phyloP scores from a whole-genome alignment of 2,329 filamentous ascomycete species.

The Aspergillus amoenus region DNA sequence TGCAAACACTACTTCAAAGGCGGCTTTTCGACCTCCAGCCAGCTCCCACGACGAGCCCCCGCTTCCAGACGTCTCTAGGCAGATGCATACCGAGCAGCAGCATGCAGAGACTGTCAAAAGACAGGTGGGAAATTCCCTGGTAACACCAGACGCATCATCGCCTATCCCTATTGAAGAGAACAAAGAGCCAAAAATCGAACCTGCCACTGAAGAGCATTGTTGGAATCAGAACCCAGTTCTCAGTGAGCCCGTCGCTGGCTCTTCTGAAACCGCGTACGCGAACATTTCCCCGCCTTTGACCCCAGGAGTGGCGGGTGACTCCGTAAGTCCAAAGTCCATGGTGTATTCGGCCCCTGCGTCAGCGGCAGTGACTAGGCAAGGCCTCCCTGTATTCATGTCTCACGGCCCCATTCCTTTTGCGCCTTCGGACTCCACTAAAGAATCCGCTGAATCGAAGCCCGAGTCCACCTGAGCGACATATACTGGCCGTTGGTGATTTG shows the following conservation, averaged over 20 bases:
- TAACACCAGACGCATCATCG: slow-evolving; percentile 7
- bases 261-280: slow-evolving; percentile 5
- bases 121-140: neutral
- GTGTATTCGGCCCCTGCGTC: slow-evolving; percentile 31
- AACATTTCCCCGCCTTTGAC: slow-evolving; percentile 28
- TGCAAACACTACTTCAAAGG: slow-evolving; percentile 3
- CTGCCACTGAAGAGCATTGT: slow-evolving; percentile 4
- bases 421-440: slow-evolving; percentile 4
- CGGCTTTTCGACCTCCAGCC: slow-evolving; percentile 7
- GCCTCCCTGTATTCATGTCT: slow-evolving; percentile 52
- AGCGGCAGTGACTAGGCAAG: slow-evolving; percentile 37
- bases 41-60: neutral
- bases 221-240: neutral
- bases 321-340: slow-evolving; percentile 19
- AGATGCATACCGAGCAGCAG: neutral
- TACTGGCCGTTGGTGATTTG: neutral
- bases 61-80: slow-evolving; percentile 1
- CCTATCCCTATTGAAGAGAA: slow-evolving; percentile 2
- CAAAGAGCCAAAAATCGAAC: neutral
- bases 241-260: neutral
- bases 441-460: neutral
- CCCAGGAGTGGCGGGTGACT: slow-evolving; percentile 13
- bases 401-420: slow-evolving; percentile 46
- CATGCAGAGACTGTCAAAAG: neutral
- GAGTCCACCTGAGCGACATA: neutral